Evolutionary conservation across 176 grass and related monocot genomes (phyloP).

Genomic region (Aegilops bicornis): DNA sequence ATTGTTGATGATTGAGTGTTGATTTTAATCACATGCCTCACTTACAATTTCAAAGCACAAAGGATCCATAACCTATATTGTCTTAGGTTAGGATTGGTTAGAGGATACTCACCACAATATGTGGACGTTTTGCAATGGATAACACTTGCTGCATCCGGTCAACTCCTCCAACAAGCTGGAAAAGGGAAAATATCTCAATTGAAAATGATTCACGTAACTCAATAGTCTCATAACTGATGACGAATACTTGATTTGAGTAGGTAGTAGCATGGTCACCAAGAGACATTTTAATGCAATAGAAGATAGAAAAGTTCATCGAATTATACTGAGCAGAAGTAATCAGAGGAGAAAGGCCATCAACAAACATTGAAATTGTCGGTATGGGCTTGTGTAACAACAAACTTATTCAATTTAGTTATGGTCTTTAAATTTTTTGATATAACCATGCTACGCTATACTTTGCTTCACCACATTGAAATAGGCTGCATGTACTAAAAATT

Average conservation of each 20-base stretch:
- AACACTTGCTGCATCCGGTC: slow-evolving; percentile 79
- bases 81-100: neutral
- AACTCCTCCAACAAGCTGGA: slow-evolving; percentile 86
- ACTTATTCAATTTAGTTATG: neutral
- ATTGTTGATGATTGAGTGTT: neutral
- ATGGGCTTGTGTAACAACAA: neutral
- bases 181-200: neutral
- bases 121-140: slow-evolving; percentile 74
- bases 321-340: neutral
- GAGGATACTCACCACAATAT: slow-evolving; percentile 70
- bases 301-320: neutral
- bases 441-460: neutral
- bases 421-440: neutral
- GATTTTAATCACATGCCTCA: neutral
- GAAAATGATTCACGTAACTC: neutral
- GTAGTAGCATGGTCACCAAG: neutral
- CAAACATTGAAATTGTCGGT: neutral
- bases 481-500: neutral
- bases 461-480: neutral
- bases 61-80: neutral
- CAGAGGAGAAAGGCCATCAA: neutral
- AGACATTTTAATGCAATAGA: neutral
- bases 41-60: neutral
- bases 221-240: neutral
- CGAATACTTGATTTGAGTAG: neutral